phyloP scores from a whole-genome alignment of 768 basidiomycete genomes.

The Mycena haematopus region DNA sequence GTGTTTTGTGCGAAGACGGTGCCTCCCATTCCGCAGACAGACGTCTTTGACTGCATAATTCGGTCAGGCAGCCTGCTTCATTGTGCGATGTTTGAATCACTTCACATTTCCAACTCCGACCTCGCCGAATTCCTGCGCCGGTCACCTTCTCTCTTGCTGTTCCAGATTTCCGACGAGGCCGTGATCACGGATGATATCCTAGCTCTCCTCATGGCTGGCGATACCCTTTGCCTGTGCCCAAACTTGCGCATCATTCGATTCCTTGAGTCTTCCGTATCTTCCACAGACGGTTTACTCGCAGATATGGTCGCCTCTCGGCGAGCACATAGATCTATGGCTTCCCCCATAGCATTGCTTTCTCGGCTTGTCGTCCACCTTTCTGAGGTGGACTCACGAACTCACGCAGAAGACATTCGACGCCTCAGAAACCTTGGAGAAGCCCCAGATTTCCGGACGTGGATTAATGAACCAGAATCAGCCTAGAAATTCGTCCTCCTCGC shows the following conservation, averaged over 20 bases:
- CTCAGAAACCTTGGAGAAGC: slow-evolving; percentile 8
- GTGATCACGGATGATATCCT: slow-evolving; percentile 17
- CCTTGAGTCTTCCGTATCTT: slow-evolving; percentile 19
- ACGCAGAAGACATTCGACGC: slow-evolving; percentile 14
- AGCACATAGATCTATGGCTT: background rate
- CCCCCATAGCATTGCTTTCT: slow-evolving; percentile 1
- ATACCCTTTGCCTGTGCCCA: slow-evolving; percentile 13
- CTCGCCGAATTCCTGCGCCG: slow-evolving; percentile 17
- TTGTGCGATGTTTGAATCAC: slow-evolving; percentile 16
- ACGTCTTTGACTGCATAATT: background rate
- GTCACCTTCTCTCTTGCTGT: slow-evolving; percentile 14
- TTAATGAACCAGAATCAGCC: slow-evolving; percentile 16
- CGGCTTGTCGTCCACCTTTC: slow-evolving; percentile 18
- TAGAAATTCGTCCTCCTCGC: background rate
- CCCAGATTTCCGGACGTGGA: slow-evolving; percentile 11
- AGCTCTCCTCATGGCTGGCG: slow-evolving; percentile 7
- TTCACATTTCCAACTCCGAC: slow-evolving; percentile 14
- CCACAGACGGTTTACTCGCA: slow-evolving; percentile 17
- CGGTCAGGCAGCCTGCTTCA: slow-evolving; percentile 8
- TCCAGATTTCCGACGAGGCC: slow-evolving; percentile 16
- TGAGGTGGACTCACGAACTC: slow-evolving; percentile 3
- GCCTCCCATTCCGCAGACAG: slow-evolving; percentile 11
- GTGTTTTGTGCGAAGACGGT: slow-evolving; percentile 10
- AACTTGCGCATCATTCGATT: slow-evolving; percentile 21
- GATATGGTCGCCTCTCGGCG: slow-evolving; percentile 23